Evolutionary conservation across 2,329 filamentous ascomycete genomes (phyloP).

Genomic region (Claviceps paspali): DNA sequence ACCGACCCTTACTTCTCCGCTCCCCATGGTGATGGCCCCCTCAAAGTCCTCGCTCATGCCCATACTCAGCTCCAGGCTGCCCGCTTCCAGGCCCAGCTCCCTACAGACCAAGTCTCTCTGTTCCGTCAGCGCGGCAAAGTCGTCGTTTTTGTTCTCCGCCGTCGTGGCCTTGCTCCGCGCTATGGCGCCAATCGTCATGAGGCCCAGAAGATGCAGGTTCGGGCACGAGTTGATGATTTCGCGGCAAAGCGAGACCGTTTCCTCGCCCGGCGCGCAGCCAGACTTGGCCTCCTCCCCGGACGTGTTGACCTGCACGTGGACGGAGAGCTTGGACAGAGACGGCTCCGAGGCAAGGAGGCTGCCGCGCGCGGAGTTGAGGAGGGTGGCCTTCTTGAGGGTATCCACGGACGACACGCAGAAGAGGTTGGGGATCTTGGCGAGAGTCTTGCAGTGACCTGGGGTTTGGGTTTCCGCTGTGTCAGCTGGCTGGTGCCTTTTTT

Average conservation of each 20-base stretch:
- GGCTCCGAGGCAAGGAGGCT: constrained; percentile 31
- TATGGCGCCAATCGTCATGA: constrained; percentile 98
- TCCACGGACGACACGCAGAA: constrained; percentile 90
- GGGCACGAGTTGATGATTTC: constrained; percentile 58
- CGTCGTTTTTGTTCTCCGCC: constrained; percentile 73
- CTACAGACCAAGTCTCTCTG: constrained; percentile 54
- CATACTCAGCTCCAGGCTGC: constrained; percentile 79
- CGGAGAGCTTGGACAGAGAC: constrained; percentile 35
- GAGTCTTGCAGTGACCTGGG: constrained; percentile 71
- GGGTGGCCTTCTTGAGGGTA: constrained; percentile 68
- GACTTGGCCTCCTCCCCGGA: constrained; percentile 78
- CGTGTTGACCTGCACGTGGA: constrained; percentile 94
- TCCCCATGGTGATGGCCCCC: constrained; percentile 69
- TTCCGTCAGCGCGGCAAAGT: constrained; percentile 57
- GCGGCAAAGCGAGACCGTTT: constrained; percentile 49
- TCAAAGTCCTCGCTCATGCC: constrained; percentile 97
- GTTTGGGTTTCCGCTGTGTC: too few species aligned
- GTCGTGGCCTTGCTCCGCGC: constrained; percentile 63
- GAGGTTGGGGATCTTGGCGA: constrained; percentile 77
- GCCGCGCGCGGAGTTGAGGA: constrained; percentile 62
- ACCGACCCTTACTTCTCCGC: constrained; percentile 78
- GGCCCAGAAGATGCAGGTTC: constrained; percentile 56
- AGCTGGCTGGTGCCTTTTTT: too few species aligned
- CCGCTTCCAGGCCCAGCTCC: constrained; percentile 30
- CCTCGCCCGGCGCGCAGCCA: constrained; percentile 54